Base-by-base conservation (phyloP, 441 rosid genomes). In the Euphorbia celastroides region DNA sequence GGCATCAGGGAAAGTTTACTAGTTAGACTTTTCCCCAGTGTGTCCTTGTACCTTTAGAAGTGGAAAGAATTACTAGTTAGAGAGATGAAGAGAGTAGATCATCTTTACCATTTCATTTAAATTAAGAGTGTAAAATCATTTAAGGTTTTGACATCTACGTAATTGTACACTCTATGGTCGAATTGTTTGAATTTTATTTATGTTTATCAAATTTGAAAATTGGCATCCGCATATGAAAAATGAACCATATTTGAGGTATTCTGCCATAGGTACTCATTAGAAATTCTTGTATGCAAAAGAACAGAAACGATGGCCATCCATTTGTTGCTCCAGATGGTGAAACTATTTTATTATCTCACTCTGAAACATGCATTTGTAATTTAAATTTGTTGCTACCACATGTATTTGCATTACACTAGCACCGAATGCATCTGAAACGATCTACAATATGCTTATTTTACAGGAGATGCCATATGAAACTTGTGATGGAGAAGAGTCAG, bases 401-500 rank as follows among this genome's bases (percentile, higher is more conserved):
- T 41, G 7, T 16, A 16, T 9, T 34, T 9, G 38, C 9, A 34
- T 3, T 9, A 34, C 38, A 34, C 4, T 3, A 4, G 9, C 38
- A 34, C 38, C 4, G 38, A 34, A 34, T 34, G 38, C 9, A 60
- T 25, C 38, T 8, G 42, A 34, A 32, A 26, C 17, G 17, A 12
- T 44, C 13, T 10, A 44, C 17, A 44, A 12, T 2, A 12, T 44
- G 2, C 17, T 44, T 10, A 17, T 48, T 64, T 19, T 68, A 64
- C 81, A 84, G 83, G 83, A 71, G 56, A 67, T 74, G 50, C 66
- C 74, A 54, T 62, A 52, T 64, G 74, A 69, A 76, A 63, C 62
- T 36, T 41, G 7, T 41, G 75, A 72, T 73, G 83, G 81, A 65
- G 84, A 76, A 67, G 84, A 72, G 55, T 73, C 79, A 41, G 74